Percentiles rank a stretch among this genome's conserved stretches.
Conservation (phyloP, 495 filamentous ascomycete genomes). For the Aspergillus taichungensis region DNA sequence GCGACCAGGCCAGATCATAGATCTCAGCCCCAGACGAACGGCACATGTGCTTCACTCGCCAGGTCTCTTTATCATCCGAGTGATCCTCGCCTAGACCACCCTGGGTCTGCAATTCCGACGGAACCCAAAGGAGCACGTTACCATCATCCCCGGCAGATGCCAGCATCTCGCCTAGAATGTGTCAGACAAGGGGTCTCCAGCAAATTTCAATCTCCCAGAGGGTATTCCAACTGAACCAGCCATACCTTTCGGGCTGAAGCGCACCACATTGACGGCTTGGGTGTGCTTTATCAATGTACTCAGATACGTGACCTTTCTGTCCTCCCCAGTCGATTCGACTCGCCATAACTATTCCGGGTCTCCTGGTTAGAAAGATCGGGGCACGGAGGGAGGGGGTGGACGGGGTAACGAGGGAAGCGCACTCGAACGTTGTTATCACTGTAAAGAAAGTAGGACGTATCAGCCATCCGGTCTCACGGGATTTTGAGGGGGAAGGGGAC, state of each 20-base stretch:
- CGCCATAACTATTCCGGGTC: slow-evolving; percentile 65
- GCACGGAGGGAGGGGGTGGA: slow-evolving; percentile 3
- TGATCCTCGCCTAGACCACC: slow-evolving; percentile 71
- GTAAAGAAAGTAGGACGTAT: slow-evolving; percentile 4
- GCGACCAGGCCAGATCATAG: slow-evolving; percentile 97
- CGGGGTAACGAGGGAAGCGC: slow-evolving; percentile 29
- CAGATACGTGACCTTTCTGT: slow-evolving; percentile 79
- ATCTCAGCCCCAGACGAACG: slow-evolving; percentile 87
- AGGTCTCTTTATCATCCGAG: slow-evolving; percentile 90
- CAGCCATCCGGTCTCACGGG: slow-evolving; percentile 1
- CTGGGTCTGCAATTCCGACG: slow-evolving; percentile 61
- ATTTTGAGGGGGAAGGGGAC: not conserved
- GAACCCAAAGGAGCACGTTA: slow-evolving; percentile 92
- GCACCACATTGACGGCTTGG: slow-evolving; percentile 95
- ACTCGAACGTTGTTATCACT: slow-evolving; percentile 95
- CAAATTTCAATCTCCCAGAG: not conserved
- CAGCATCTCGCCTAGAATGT: slow-evolving; percentile 68
- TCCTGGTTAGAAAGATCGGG: slow-evolving; percentile 4
- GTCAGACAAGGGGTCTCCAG: slow-evolving; percentile 17
- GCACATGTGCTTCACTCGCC: slow-evolving; percentile 96
- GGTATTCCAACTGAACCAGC: not conserved
- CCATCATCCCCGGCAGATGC: slow-evolving; percentile 95
- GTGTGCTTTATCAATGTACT: slow-evolving; percentile 88
- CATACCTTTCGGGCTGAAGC: slow-evolving; percentile 85
- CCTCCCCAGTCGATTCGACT: slow-evolving; percentile 77